These are phyloP conservation scores for Leishmania braziliensis DNA, from an alignment of 208 protist genomes.

Conservation along the genomic window DNA sequence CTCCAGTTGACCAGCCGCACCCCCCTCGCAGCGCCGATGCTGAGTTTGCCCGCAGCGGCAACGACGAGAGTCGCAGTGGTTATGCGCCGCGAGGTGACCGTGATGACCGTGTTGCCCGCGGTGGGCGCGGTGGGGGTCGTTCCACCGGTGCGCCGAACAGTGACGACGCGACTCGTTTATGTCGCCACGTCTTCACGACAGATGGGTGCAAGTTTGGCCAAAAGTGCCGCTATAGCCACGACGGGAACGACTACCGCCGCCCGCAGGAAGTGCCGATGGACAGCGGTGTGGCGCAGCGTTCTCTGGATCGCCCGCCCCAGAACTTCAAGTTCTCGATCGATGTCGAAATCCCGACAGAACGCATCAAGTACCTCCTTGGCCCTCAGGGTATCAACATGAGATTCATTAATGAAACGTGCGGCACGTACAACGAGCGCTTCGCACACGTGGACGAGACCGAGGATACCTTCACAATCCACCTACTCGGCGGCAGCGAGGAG, in stretches of 20 bases:
- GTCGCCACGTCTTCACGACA: conserved; percentile 70
- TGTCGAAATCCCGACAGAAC: conserved; percentile 69
- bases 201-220: conserved; percentile 85
- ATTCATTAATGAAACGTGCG: conserved; percentile 68
- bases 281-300: conserved; percentile 32
- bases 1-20: conserved; percentile 35
- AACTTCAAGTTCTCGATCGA: conserved; percentile 50
- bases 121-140: conserved; percentile 42
- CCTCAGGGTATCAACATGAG: conserved; percentile 59
- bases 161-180: conserved; percentile 42
- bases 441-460: conserved; percentile 50
- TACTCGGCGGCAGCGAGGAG: conserved; percentile 69
- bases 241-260: conserved; percentile 39
- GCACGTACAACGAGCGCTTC: conserved; percentile 79
- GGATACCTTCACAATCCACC: conserved; percentile 63
- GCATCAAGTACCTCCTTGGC: conserved; percentile 79
- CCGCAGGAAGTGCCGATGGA: conserved; percentile 26
- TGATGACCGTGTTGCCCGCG: conserved; percentile 27
- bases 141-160: conserved; percentile 14
- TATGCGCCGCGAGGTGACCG: conserved; percentile 36
- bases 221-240: conserved; percentile 82
- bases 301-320: conserved; percentile 28
- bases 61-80: conserved; percentile 34
- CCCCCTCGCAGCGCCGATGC: conserved; percentile 43
- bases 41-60: conserved; percentile 32